A percentile compares a stretch with the other conserved stretches of the same genome.
Evolutionary conservation across 1,139 yeast genomes (phyloP).

Genomic region (Yamadazyma diddensiae): DNA sequence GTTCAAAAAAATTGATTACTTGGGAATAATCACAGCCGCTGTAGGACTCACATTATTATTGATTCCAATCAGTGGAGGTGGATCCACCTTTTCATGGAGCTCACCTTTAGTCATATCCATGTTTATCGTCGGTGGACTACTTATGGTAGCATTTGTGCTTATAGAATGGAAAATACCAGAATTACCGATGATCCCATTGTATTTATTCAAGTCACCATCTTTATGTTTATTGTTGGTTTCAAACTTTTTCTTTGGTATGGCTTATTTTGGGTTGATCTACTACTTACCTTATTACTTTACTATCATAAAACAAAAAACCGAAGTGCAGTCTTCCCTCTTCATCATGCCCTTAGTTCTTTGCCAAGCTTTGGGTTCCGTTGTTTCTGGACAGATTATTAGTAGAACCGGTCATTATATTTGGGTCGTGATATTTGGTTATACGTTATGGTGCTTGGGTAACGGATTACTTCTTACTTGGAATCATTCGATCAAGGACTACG

Average conservation of each 20-base stretch:
- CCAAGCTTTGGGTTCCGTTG: slow-evolving; percentile 39
- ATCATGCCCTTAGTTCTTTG: slow-evolving; percentile 43
- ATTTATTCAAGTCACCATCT: slow-evolving; percentile 32
- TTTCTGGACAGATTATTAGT: slow-evolving; percentile 44
- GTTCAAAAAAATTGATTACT: slow-evolving; percentile 44
- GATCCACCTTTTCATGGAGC: slow-evolving; percentile 51
- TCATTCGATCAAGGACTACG: slow-evolving; percentile 27
- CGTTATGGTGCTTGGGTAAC: slow-evolving; percentile 41
- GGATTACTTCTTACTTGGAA: slow-evolving; percentile 39
- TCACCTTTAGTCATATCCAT: slow-evolving; percentile 46
- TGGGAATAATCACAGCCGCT: slow-evolving; percentile 46
- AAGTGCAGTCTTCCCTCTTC: slow-evolving; percentile 39
- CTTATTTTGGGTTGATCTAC: slow-evolving; percentile 44
- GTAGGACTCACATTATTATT: slow-evolving; percentile 42
- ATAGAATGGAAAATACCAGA: slow-evolving; percentile 50
- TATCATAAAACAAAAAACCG: slow-evolving; percentile 40
- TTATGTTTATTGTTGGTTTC: slow-evolving; percentile 41
- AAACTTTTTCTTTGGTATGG: slow-evolving; percentile 50
- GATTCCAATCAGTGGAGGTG: slow-evolving; percentile 56
- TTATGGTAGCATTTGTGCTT: slow-evolving; percentile 37
- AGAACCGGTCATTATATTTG: slow-evolving; percentile 43
- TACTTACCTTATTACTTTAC: slow-evolving; percentile 52
- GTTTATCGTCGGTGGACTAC: slow-evolving; percentile 45
- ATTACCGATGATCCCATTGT: slow-evolving; percentile 56
- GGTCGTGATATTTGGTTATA: slow-evolving; percentile 42